Evolutionary conservation across 1,284 basidiomycete species (phyloP), one percentile per base, ranked within the genome.

Genomic region (Cerioporus squamosus): DNA sequence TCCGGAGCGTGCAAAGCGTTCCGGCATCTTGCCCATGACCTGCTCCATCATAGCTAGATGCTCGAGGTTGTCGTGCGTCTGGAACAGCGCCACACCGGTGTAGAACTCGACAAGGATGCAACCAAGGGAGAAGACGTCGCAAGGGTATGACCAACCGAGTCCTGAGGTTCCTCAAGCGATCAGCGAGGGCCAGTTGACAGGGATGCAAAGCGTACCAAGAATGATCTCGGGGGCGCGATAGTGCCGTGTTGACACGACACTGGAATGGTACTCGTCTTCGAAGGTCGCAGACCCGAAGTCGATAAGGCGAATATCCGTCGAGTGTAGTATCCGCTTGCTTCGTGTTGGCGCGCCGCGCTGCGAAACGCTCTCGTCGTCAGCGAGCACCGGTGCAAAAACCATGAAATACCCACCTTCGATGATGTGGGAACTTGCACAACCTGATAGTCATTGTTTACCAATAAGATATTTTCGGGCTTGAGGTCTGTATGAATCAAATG

Each of bases 1-100:
- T 29, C 85, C 92, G 63, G 82, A 78, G 33, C 85, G 83, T 36
- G 85, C 85, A 73, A 97, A 95, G 5, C 89, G 86, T 45, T 90
- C 87, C 0, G 96, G 95, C 89, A 99, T 96, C 75, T 90, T 91
- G 60, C 97, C 97, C 87, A 99, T 97, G 36, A 99, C 97, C 66
- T 93, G 89, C 75, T 99, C 96, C 97, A 99, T 99, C 97, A 99
- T 99, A 44, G 97, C 97, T 7, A 99, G 86, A 74, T 99, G 97
- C 72, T 99, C 97, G 12, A 99, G 84, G 73, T 99, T 99, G 77
- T 99, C 97, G 72, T 98, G 97, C 0, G 97, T 99, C 75, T 99
- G 97, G 79, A 98, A 99, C 31, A 99, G 82, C 4, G 97, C 97
- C 45, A 97, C 89, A 36, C 97, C 97, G 2, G 97, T 99, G 77